A percentile compares a stretch with the other conserved stretches of the same genome.
Evolutionary conservation across 2,329 filamentous ascomycete genomes (phyloP).

Genomic region (Cryphonectria japonica): DNA sequence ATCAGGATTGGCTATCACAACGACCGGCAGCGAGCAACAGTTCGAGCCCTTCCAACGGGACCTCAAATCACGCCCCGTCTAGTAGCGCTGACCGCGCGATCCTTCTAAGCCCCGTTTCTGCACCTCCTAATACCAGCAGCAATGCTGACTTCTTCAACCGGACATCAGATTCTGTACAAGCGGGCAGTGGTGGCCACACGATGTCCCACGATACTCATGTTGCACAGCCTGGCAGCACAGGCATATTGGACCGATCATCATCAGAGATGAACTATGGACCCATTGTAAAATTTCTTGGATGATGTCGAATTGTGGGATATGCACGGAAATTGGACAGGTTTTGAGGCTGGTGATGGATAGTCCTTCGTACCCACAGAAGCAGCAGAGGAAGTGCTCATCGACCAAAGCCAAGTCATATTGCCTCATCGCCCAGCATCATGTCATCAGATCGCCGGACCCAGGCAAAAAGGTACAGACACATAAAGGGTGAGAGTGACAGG

Average conservation of each 20-base stretch:
- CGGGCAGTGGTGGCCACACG: background rate
- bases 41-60: background rate
- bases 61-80: background rate
- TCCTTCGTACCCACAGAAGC: background rate
- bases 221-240: background rate
- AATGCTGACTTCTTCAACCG: background rate
- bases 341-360: background rate
- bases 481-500: background rate
- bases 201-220: background rate
- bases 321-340: too few relatives aligned
- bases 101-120: background rate
- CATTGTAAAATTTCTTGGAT: background rate
- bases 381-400: background rate
- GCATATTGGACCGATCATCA: background rate
- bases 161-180: too few relatives aligned
- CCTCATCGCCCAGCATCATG: background rate
- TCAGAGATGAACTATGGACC: background rate
- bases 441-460: accelerated
- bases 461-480: background rate
- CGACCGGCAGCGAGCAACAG: background rate
- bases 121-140: background rate
- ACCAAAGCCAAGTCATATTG: background rate
- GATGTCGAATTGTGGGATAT: too few relatives aligned
- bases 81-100: background rate
- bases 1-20: background rate